phyloP scores from a whole-genome alignment of 768 basidiomycete genomes.

The Mycena metata region DNA sequence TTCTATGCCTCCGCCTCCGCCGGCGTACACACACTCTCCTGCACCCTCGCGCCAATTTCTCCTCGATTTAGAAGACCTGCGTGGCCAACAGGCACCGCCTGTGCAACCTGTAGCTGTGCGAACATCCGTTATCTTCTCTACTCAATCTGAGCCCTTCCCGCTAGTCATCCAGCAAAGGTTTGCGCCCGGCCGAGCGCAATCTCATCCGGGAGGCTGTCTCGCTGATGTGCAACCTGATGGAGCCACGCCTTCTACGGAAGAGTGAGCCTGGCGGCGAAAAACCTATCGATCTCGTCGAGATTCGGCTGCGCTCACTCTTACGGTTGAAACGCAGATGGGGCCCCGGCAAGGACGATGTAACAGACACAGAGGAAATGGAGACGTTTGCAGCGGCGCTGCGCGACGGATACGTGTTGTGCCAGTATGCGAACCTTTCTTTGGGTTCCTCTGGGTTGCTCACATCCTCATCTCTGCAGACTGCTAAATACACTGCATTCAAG shows the following conservation, averaged over 20 bases:
- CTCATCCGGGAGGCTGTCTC: constrained; percentile 36
- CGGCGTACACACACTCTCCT: constrained; percentile 32
- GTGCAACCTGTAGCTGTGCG: constrained; percentile 13
- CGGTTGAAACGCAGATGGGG: constrained; percentile 35
- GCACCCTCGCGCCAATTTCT: constrained; percentile 27
- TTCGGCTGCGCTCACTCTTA: constrained; percentile 36
- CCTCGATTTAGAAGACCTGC: constrained; percentile 24
- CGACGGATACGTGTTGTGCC: constrained; percentile 76
- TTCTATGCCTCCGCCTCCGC: neutral
- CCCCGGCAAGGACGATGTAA: constrained; percentile 16
- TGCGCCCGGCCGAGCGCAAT: constrained; percentile 24
- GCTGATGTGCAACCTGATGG: constrained; percentile 38
- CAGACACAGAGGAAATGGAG: constrained; percentile 33
- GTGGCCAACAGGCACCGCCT: neutral
- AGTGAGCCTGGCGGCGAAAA: constrained; percentile 43
- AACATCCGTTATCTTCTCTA: neutral
- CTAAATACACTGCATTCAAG: constrained; percentile 68
- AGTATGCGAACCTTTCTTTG: constrained; percentile 51
- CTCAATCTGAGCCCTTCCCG: neutral
- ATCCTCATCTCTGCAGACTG: constrained; percentile 52
- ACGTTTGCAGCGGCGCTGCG: constrained; percentile 68
- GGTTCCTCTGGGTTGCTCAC: constrained; percentile 2
- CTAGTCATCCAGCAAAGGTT: neutral
- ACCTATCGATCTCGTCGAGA: constrained; percentile 39
- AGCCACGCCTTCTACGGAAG: constrained; percentile 38